Percentiles rank a stretch among this genome's conserved stretches.
Evolutionary conservation across 208 protist species (phyloP).

Genomic region (Strigomonas culicis): DNA sequence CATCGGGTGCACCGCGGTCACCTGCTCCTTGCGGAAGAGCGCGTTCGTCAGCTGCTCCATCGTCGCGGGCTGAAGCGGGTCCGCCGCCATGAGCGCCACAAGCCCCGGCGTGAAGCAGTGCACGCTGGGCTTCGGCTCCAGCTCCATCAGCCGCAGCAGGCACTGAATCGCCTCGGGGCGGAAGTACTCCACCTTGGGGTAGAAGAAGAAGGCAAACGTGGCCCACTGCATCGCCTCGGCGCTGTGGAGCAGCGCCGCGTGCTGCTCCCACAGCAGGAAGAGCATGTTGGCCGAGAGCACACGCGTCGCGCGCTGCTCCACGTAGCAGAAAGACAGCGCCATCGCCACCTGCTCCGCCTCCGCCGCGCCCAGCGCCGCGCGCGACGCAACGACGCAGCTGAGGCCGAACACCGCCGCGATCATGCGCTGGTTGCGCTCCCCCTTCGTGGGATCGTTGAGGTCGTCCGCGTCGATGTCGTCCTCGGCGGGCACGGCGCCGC

Average conservation of each 20-base stretch:
- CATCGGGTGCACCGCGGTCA: conserved; percentile 79
- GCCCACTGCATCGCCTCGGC: conserved; percentile 64
- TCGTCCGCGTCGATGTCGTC: conserved; percentile 77
- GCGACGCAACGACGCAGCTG: conserved; percentile 42
- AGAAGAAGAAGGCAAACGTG: conserved; percentile 83
- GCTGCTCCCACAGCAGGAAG: conserved; percentile 34
- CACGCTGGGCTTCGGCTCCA: conserved; percentile 18
- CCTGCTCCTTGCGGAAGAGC: conserved; percentile 86
- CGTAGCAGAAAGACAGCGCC: conserved; percentile 77
- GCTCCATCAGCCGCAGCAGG: conserved; percentile 65
- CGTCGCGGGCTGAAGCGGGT: conserved; percentile 66
- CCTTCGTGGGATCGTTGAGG: conserved; percentile 82
- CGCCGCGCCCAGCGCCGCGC: conserved; percentile 26
- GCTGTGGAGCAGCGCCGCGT: conserved; percentile 33
- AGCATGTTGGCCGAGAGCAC: conserved; percentile 73
- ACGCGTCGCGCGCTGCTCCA: conserved; percentile 80
- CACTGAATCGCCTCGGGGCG: conserved; percentile 83
- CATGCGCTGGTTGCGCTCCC: conserved; percentile 85
- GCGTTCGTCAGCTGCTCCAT: conserved; percentile 83
- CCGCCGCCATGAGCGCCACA: conserved; percentile 38
- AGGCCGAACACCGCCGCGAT: conserved; percentile 76
- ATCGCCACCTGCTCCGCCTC: conserved; percentile 40
- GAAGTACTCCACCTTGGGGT: conserved; percentile 87
- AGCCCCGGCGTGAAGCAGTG: conserved; percentile 35
- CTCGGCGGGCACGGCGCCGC: conserved; percentile 26